phyloP scores from a whole-genome alignment of 2,329 filamentous ascomycete species.

The Hypoxylon sp. region DNA sequence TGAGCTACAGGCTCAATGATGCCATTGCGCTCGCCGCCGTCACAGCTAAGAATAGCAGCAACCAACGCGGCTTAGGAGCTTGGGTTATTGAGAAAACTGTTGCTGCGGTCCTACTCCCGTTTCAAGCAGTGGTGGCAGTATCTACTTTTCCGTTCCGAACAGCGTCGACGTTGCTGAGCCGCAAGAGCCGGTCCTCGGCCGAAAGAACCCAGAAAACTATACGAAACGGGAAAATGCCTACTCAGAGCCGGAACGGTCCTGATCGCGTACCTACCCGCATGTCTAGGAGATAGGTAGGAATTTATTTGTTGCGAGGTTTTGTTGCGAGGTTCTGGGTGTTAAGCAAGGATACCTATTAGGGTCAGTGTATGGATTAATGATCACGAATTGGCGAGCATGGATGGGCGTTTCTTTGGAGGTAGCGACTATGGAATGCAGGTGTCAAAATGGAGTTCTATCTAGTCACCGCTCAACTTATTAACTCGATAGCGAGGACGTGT shows the following conservation, averaged over 20 bases:
- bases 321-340: conserved; percentile 19
- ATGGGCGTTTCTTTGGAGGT: conserved; percentile 2
- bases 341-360: conserved; percentile 8
- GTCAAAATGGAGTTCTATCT: conserved; percentile 34
- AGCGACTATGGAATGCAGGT: conserved; percentile 8
- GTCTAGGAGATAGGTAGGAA: conserved; percentile 44
- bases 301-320: conserved; percentile 18
- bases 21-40: conserved; percentile 85
- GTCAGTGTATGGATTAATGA: background rate
- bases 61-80: conserved; percentile 56
- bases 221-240: conserved; percentile 43
- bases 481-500: conserved; percentile 9
- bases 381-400: conserved; percentile 18
- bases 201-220: conserved; percentile 50
- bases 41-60: conserved; percentile 69
- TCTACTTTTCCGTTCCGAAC: conserved; percentile 62
- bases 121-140: conserved; percentile 59
- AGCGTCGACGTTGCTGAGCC: conserved; percentile 54
- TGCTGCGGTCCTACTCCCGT: conserved; percentile 59
- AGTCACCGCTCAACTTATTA: conserved; percentile 12
- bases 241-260: conserved; percentile 39
- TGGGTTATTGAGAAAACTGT: conserved; percentile 59
- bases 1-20: conserved; percentile 81
- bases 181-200: conserved; percentile 51
- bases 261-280: conserved; percentile 51